These are phyloP conservation scores for Manihot esculenta DNA, from an alignment of 441 rosid species.

Conservation along the genomic window DNA sequence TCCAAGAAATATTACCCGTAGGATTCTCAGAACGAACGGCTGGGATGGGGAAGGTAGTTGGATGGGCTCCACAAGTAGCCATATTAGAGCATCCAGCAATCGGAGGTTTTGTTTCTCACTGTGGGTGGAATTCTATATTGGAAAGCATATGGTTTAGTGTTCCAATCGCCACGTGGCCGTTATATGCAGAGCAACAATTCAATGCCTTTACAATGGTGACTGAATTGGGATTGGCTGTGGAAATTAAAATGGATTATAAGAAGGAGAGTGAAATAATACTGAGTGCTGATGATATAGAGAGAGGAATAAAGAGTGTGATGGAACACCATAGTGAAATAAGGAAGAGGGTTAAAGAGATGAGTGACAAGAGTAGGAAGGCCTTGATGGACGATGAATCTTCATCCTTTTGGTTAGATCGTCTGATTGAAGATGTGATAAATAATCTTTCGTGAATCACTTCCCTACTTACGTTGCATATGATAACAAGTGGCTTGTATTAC, in stretches of 20 bases:
- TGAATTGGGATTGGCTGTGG: constrained; percentile 47
- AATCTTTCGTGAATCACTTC: constrained; percentile 2
- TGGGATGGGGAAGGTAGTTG: constrained; percentile 37
- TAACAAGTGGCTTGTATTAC: too few species aligned
- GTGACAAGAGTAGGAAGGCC: constrained; percentile 32
- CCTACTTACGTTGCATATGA: too few species aligned
- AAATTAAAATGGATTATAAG: constrained; percentile 49
- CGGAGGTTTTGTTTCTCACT: constrained; percentile 59
- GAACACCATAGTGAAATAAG: constrained; percentile 31
- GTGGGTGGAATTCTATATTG: constrained; percentile 63
- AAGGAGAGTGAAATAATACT: constrained; percentile 26
- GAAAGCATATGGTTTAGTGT: constrained; percentile 59
- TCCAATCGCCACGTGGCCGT: constrained; percentile 57
- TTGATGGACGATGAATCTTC: constrained; percentile 42
- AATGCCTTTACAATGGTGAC: constrained; percentile 49
- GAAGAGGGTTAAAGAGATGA: constrained; percentile 37
- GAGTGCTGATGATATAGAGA: constrained; percentile 34
- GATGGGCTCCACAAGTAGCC: constrained; percentile 58
- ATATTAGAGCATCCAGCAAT: constrained; percentile 34
- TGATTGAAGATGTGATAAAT: constrained; percentile 34
- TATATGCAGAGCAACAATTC: constrained; percentile 60
- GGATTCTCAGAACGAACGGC: constrained; percentile 45
- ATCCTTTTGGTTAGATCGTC: constrained; percentile 24
- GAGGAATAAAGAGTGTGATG: constrained; percentile 46
- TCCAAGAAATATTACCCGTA: constrained; percentile 30